Evolutionary conservation across 441 rosid genomes (phyloP).

Genomic region (Eruca vesicaria): DNA sequence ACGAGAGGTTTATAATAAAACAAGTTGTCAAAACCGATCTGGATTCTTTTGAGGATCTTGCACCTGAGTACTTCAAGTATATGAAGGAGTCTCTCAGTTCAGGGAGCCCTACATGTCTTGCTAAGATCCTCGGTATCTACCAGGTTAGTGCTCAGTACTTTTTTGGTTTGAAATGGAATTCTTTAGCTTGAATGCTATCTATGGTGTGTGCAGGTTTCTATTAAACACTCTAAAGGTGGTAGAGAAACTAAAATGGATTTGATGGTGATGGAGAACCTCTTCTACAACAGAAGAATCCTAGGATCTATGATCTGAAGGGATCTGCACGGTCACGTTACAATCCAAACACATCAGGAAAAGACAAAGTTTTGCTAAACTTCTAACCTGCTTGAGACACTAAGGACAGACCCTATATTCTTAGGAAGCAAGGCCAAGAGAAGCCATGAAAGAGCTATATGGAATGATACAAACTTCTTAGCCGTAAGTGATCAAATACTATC

Average conservation of each 20-base stretch:
- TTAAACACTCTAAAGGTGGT: constrained; percentile 74
- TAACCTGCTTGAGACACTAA: constrained; percentile 73
- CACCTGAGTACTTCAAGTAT: constrained; percentile 74
- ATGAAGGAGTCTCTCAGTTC: constrained; percentile 64
- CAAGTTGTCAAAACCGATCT: constrained; percentile 85
- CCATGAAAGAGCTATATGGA: constrained; percentile 93
- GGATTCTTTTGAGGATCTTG: constrained; percentile 88
- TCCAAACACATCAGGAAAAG: constrained; percentile 67
- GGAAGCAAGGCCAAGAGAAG: constrained; percentile 94
- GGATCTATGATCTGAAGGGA: constrained; percentile 88
- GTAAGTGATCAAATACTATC: constrained; percentile 46
- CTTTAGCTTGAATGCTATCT: constrained; percentile 22
- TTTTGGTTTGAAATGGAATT: background rate
- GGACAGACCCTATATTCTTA: constrained; percentile 86
- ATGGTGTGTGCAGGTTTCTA: constrained; percentile 54
- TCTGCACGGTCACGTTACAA: constrained; percentile 80
- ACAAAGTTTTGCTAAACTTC: constrained; percentile 78
- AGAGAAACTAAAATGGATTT: constrained; percentile 90
- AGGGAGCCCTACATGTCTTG: constrained; percentile 92
- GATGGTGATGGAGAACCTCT: constrained; percentile 97
- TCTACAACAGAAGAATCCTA: constrained; percentile 66
- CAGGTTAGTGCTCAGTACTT: constrained; percentile 54
- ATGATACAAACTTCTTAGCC: constrained; percentile 80
- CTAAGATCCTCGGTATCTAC: constrained; percentile 92
- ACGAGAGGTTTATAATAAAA: constrained; percentile 91